These are phyloP conservation scores for Dendrocalamus sinicus DNA, from an alignment of 176 grass and related monocot genomes.

Conservation along the genomic window DNA sequence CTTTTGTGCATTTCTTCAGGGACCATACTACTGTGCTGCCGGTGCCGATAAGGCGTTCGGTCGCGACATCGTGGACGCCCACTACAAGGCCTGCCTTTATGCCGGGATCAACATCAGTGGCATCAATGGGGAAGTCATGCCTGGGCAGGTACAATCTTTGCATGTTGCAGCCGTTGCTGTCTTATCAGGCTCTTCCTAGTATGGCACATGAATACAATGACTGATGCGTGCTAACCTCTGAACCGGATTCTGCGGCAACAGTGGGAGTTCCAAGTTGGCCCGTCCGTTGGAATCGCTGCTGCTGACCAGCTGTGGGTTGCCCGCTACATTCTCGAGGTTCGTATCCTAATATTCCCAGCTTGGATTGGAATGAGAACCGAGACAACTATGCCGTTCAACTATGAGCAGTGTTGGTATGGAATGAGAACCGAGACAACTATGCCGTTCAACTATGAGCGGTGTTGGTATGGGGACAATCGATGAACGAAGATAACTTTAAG, in stretches of 20 bases:
- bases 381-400: neutral
- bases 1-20: slow-evolving; percentile 48
- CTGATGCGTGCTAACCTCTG: slow-evolving; percentile 22
- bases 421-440: no score
- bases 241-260: slow-evolving; percentile 44
- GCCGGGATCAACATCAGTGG: slow-evolving; percentile 95
- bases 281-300: slow-evolving; percentile 82
- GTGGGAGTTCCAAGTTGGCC: slow-evolving; percentile 99
- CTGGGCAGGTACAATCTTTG: slow-evolving; percentile 64
- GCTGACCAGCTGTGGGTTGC: slow-evolving; percentile 74
- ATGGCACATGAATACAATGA: neutral
- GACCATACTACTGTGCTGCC: slow-evolving; percentile 84
- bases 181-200: neutral
- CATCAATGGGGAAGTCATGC: slow-evolving; percentile 99
- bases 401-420: neutral
- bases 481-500: no score
- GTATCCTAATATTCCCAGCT: neutral
- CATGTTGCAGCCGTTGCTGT: slow-evolving; percentile 10
- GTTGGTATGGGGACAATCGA: no score
- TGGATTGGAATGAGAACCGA: slow-evolving; percentile 14
- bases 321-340: slow-evolving; percentile 87
- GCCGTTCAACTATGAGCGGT: no score
- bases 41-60: slow-evolving; percentile 95
- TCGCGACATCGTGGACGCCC: slow-evolving; percentile 88
- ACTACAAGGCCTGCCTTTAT: slow-evolving; percentile 96